A percentile compares a stretch with the other conserved stretches of the same genome.
These are phyloP conservation scores for Chaetoscypha palmicola DNA, from an alignment of 2,329 filamentous ascomycete genomes.

Conservation along the genomic window DNA sequence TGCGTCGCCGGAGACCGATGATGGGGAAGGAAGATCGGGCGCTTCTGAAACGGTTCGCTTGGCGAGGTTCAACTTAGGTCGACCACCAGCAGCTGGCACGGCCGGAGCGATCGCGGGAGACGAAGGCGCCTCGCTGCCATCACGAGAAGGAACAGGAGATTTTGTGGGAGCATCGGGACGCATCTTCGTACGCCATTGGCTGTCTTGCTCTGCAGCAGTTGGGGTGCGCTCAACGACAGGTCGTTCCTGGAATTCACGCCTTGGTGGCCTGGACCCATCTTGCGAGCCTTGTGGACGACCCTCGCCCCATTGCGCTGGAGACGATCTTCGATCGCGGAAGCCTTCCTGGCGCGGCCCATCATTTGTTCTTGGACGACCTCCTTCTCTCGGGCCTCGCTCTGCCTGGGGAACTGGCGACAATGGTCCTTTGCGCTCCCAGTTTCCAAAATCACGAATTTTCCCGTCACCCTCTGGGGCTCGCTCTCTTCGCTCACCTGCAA, in stretches of 20 bases:
- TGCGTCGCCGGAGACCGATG: conserved; percentile 50
- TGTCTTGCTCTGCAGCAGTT: conserved; percentile 87
- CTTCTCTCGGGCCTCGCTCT: conserved; percentile 49
- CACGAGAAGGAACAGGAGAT: conserved; percentile 60
- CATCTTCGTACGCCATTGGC: conserved; percentile 89
- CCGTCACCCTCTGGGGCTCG: conserved; percentile 66
- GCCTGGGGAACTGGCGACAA: conserved; percentile 61
- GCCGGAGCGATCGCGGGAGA: conserved; percentile 52
- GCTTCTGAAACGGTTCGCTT: conserved; percentile 87
- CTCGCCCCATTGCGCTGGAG: conserved; percentile 72
- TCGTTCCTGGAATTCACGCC: conserved; percentile 67
- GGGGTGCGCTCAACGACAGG: conserved; percentile 61
- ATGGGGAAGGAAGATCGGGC: conserved; percentile 42
- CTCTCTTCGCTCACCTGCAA: conserved; percentile 55
- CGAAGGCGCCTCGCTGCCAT: conserved; percentile 68
- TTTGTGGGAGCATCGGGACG: conserved; percentile 60
- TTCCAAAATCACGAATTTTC: conserved; percentile 72
- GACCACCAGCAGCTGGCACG: conserved; percentile 51
- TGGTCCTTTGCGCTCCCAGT: conserved; percentile 94
- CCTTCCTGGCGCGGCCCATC: conserved; percentile 54
- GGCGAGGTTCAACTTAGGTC: conserved; percentile 78
- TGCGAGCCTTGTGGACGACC: conserved; percentile 50
- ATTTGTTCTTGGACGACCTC: conserved; percentile 49
- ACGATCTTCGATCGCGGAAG: conserved; percentile 56
- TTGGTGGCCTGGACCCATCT: conserved; percentile 72